Evolutionary conservation across 306 rosid species (phyloP).

Genomic region (Medicago arabica): DNA sequence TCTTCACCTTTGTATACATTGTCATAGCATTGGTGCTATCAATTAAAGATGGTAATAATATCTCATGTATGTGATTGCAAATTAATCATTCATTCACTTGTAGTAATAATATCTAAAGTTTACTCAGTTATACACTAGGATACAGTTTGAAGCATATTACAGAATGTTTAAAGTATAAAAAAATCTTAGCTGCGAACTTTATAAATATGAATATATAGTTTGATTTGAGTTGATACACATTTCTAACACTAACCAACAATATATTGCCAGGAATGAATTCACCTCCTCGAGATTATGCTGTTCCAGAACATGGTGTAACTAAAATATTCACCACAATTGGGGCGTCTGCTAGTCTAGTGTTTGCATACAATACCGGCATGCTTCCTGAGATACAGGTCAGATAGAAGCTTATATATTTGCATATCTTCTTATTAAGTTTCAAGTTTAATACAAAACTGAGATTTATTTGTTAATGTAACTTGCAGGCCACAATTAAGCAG

Average conservation of each 20-base stretch:
- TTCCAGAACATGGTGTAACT: constrained; percentile 57
- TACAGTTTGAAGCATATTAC: constrained; percentile 1
- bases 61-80: constrained; percentile 5
- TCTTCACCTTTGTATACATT: constrained; percentile 70
- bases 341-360: constrained; percentile 87
- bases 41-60: constrained; percentile 74
- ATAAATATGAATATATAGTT: not conserved
- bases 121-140: too few species aligned
- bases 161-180: not conserved
- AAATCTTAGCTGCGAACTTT: too few species aligned
- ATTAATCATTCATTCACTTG: constrained; percentile 6
- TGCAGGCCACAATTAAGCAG: constrained; percentile 87
- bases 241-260: constrained; percentile 28
- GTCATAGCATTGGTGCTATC: constrained; percentile 63
- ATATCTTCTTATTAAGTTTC: not conserved
- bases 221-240: constrained; percentile 1
- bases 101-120: too few species aligned
- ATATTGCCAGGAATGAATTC: constrained; percentile 58
- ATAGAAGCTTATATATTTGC: constrained; percentile 20
- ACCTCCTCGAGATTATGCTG: constrained; percentile 72
- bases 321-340: constrained; percentile 78
- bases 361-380: constrained; percentile 93
- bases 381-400: constrained; percentile 97
- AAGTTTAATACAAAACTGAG: constrained; percentile 10
- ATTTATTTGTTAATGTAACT: constrained; percentile 33